Conservation (phyloP, 2,329 filamentous ascomycete species). For the Aspergillus uvarum region DNA sequence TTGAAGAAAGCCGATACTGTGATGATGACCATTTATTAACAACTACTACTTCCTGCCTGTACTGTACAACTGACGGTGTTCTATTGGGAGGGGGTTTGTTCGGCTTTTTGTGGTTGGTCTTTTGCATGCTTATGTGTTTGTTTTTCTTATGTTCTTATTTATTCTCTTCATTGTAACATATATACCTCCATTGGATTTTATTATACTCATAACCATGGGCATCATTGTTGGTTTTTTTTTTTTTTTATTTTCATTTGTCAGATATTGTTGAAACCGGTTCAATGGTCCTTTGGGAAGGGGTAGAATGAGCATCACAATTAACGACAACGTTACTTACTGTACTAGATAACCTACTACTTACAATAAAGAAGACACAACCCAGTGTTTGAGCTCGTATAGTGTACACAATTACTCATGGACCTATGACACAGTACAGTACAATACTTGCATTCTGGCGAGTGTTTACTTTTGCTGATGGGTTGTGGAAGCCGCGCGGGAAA, state of each 20-base stretch:
- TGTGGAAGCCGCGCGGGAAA: background rate
- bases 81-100: constrained; percentile 11
- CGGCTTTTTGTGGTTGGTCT: background rate
- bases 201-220: background rate
- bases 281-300: background rate
- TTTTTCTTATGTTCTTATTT: background rate
- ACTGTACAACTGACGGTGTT: constrained; percentile 23
- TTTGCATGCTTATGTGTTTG: background rate
- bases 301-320: background rate
- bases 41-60: constrained; percentile 7
- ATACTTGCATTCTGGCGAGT: no score
- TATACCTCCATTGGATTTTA: constrained; percentile 3
- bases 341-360: no score
- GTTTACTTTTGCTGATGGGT: background rate
- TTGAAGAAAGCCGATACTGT: constrained; percentile 19
- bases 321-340: no score
- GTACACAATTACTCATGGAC: no score
- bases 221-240: constrained; percentile 5
- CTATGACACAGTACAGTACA: no score
- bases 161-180: constrained; percentile 15
- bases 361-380: no score
- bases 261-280: background rate
- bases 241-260: background rate
- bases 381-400: no score
- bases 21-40: constrained; percentile 21